A percentile compares a stretch with the other conserved stretches of the same genome.
These are phyloP conservation scores for Labyrinthula sp. DNA, from an alignment of 352 stramenopile genomes.

Conservation along the genomic window DNA sequence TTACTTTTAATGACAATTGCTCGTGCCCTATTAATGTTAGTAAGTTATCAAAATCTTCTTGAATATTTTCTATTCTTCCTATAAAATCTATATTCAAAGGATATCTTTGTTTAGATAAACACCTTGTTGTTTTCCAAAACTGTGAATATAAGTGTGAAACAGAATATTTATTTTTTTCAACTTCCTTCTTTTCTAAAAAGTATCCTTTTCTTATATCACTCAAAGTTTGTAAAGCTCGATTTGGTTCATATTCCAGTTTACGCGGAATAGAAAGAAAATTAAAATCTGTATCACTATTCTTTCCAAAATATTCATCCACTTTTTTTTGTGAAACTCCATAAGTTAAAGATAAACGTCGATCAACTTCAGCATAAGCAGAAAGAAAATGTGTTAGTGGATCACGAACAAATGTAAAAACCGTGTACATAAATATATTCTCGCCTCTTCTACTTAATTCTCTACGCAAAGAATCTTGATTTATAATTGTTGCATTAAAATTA, in stretches of 20 bases:
- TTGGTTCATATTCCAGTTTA: constrained; percentile 8
- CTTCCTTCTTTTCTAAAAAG: too few relatives aligned
- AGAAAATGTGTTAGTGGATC: constrained; percentile 11
- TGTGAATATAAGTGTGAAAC: constrained; percentile 17
- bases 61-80: constrained; percentile 20
- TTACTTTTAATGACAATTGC: background rate
- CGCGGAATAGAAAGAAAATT: constrained; percentile 16
- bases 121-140: constrained; percentile 20
- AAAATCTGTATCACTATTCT: too few relatives aligned
- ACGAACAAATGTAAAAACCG: constrained; percentile 28
- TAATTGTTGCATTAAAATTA: constrained; percentile 12
- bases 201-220: constrained; percentile 2
- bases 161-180: background rate
- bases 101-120: constrained; percentile 9
- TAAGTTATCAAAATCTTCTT: constrained; percentile 12
- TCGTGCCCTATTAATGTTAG: constrained; percentile 1
- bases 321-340: background rate
- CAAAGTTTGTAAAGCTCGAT: background rate
- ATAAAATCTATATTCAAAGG: too few relatives aligned
- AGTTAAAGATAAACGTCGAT: constrained; percentile 8
- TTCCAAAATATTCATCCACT: too few relatives aligned
- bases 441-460: background rate
- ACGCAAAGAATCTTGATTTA: constrained; percentile 2
- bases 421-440: constrained; percentile 25
- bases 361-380: constrained; percentile 24